A percentile compares a stretch with the other conserved stretches of the same genome.
Conservation (phyloP, 306 rosid genomes). For the Trichosanthes truncata region DNA sequence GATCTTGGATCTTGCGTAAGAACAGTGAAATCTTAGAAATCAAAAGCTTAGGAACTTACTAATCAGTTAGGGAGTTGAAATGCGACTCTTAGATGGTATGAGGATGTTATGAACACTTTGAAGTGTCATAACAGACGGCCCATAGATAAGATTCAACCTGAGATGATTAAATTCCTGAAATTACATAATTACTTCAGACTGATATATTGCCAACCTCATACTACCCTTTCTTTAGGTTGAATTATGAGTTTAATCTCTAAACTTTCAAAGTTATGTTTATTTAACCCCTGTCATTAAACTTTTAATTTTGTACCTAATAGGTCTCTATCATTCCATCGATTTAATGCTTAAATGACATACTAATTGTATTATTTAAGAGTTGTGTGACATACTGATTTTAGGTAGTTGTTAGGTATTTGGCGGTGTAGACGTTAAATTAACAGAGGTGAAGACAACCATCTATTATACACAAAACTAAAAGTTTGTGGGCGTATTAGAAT, state of each 20-base stretch:
- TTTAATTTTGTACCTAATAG: background rate
- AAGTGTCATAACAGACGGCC: background rate
- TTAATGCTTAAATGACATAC: background rate
- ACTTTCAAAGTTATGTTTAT: no score
- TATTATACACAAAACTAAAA: background rate
- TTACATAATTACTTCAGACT: background rate
- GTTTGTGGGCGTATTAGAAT: background rate
- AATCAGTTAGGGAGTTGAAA: background rate
- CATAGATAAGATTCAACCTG: background rate
- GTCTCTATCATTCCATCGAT: background rate
- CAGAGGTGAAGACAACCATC: background rate
- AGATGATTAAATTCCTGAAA: background rate
- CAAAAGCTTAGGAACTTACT: background rate
- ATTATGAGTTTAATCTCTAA: background rate
- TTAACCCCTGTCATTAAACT: no score
- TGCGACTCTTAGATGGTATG: background rate
- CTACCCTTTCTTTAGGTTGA: background rate
- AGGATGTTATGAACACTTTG: background rate
- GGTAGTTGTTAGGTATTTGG: background rate
- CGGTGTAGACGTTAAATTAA: no score
- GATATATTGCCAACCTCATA: background rate
- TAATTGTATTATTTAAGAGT: no score
- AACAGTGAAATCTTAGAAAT: background rate
- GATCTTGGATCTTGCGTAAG: background rate
- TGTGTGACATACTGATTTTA: background rate